Conservation (phyloP, 441 rosid species). For the Pelargonium cotyledonis region DNA sequence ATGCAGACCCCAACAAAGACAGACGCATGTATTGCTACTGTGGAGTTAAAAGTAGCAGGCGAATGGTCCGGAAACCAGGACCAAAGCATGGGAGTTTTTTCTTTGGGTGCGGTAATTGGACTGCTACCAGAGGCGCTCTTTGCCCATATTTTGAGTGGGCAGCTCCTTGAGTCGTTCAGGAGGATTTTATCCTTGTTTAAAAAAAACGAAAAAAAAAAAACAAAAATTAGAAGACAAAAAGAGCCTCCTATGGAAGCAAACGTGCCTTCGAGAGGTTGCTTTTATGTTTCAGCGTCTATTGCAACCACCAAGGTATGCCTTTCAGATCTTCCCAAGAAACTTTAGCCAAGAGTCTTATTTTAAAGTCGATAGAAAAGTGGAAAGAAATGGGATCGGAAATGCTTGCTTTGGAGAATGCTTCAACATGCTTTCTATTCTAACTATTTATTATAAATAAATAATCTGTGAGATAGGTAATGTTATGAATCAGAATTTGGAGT, state of each 20-base stretch:
- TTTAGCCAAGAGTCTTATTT: no score
- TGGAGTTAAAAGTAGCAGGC: constrained; percentile 56
- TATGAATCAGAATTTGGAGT: no score
- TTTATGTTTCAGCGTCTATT: no score
- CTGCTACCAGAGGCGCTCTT: constrained; percentile 46
- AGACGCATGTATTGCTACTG: constrained; percentile 38
- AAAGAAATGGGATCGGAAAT: no score
- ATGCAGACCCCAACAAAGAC: constrained; percentile 17
- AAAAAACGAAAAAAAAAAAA: constrained; percentile 15
- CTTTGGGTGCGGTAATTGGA: constrained; percentile 76
- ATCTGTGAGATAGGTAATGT: no score
- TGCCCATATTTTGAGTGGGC: constrained; percentile 68
- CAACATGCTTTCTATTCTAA: no score
- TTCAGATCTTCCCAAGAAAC: no score
- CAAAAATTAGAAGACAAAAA: neutral
- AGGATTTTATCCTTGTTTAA: constrained; percentile 21
- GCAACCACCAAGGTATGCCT: no score
- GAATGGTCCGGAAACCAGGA: constrained; percentile 58
- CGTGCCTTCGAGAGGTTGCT: constrained; percentile 6
- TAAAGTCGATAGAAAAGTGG: no score
- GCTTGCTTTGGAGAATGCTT: no score
- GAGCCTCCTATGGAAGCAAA: constrained; percentile 29
- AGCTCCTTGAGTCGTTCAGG: constrained; percentile 27
- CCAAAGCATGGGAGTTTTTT: constrained; percentile 56
- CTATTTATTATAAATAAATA: no score